phyloP scores from a whole-genome alignment of 2,329 filamentous ascomycete species.

The Septoria petroselini region DNA sequence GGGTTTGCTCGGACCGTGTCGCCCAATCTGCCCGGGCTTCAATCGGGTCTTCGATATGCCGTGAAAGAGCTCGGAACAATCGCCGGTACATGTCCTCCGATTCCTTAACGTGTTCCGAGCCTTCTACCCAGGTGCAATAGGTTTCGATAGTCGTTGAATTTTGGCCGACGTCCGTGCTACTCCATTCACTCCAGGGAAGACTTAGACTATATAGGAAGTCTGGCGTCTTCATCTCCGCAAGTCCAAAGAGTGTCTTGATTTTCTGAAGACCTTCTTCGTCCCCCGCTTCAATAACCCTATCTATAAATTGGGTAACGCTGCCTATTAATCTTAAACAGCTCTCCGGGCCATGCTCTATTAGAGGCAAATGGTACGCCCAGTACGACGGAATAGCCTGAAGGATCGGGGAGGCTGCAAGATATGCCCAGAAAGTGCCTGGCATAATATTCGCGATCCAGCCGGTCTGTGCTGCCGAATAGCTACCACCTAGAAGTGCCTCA shows the following conservation, averaged over 20 bases:
- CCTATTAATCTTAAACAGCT: background rate
- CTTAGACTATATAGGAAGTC: constrained; percentile 1
- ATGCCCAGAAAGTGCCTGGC: constrained; percentile 59
- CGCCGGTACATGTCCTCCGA: background rate
- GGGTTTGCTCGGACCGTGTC: background rate
- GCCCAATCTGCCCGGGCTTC: background rate
- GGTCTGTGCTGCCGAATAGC: constrained; percentile 55
- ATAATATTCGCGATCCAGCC: constrained; percentile 54
- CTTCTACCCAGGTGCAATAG: background rate
- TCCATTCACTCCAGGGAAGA: background rate
- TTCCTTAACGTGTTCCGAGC: background rate
- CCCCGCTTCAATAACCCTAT: background rate
- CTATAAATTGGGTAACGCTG: constrained; percentile 3
- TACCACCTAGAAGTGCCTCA: constrained; percentile 51
- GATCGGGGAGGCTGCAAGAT: constrained; percentile 40
- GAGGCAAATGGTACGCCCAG: constrained; percentile 1
- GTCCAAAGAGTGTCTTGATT: constrained; percentile 3
- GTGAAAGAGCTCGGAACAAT: background rate
- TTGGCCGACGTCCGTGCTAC: background rate
- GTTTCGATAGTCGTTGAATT: background rate
- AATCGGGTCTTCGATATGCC: background rate
- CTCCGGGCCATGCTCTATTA: background rate
- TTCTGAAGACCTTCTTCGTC: background rate
- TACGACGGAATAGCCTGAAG: constrained; percentile 1
- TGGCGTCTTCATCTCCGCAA: background rate